Percentiles rank a stretch among this genome's conserved stretches.
phyloP scores from a whole-genome alignment of 1,139 yeast genomes.

The Scheffersomyces lignicola region DNA sequence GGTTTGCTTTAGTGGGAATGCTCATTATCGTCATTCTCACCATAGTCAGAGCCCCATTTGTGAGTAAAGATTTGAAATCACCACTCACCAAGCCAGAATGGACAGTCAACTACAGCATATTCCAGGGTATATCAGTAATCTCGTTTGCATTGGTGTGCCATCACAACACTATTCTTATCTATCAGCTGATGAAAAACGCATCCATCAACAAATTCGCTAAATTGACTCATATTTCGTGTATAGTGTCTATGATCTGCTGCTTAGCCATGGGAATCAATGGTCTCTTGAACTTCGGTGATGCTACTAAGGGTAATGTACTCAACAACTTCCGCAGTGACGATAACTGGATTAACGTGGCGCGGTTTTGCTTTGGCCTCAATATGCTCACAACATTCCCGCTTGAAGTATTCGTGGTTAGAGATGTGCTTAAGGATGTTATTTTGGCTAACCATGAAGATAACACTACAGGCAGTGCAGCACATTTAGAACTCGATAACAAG shows the following conservation, averaged over 20 bases:
- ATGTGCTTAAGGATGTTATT: slow-evolving; percentile 71
- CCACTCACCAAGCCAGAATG: slow-evolving; percentile 45
- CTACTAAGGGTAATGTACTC: slow-evolving; percentile 81
- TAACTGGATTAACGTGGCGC: slow-evolving; percentile 72
- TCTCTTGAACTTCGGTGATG: slow-evolving; percentile 68
- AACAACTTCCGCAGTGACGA: slow-evolving; percentile 84
- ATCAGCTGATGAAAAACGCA: slow-evolving; percentile 76
- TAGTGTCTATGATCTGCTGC: slow-evolving; percentile 79
- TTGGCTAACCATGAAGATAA: slow-evolving; percentile 18
- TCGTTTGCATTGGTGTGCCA: slow-evolving; percentile 95
- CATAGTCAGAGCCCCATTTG: slow-evolving; percentile 68
- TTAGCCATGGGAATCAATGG: slow-evolving; percentile 81
- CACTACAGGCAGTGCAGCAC: slow-evolving; percentile 35
- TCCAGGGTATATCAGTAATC: slow-evolving; percentile 88
- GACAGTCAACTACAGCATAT: slow-evolving; percentile 63
- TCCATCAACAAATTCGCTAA: slow-evolving; percentile 71
- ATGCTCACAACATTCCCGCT: slow-evolving; percentile 93
- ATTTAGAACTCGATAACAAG: slow-evolving; percentile 40
- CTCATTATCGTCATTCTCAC: slow-evolving; percentile 72
- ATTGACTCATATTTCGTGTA: slow-evolving; percentile 82
- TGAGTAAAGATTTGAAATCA: slow-evolving; percentile 49
- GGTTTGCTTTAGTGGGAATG: slow-evolving; percentile 86
- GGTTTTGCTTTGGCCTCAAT: slow-evolving; percentile 89
- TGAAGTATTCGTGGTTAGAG: slow-evolving; percentile 87
- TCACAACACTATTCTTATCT: slow-evolving; percentile 87